A percentile compares a stretch with the other conserved stretches of the same genome.
Evolutionary conservation across 495 filamentous ascomycete genomes (phyloP).

Genomic region (Xylaria nigripes): DNA sequence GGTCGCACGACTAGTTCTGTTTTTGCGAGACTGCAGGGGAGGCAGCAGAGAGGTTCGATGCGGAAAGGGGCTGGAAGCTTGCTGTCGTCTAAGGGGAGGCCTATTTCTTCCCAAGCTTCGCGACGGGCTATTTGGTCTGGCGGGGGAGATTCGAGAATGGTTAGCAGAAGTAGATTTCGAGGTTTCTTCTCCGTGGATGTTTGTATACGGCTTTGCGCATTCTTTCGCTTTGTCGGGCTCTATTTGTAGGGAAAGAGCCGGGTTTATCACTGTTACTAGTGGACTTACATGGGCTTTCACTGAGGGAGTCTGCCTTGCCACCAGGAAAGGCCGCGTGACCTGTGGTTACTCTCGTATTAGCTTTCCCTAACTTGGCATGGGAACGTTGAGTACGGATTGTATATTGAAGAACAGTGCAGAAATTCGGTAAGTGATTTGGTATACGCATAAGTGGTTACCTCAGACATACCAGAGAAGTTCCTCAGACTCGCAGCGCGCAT

Average conservation of each 20-base stretch:
- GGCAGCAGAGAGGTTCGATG: slow-evolving; percentile 76
- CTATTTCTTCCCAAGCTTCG: slow-evolving; percentile 88
- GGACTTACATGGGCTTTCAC: slow-evolving; percentile 41
- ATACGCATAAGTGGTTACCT: neutral
- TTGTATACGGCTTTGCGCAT: neutral
- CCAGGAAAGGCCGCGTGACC: slow-evolving; percentile 87
- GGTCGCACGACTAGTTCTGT: slow-evolving; percentile 78
- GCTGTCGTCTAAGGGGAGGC: slow-evolving; percentile 58
- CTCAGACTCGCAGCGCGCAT: slow-evolving; percentile 71
- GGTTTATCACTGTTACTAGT: neutral
- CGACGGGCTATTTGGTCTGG: slow-evolving; percentile 71
- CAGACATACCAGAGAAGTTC: slow-evolving; percentile 42
- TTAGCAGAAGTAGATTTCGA: slow-evolving; percentile 37
- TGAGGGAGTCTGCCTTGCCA: slow-evolving; percentile 49
- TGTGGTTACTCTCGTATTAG: slow-evolving; percentile 12
- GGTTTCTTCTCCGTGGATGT: slow-evolving; percentile 3
- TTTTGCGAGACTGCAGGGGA: slow-evolving; percentile 70
- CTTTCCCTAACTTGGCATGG: neutral
- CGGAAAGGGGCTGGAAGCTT: slow-evolving; percentile 61
- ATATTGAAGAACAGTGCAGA: too few relatives aligned
- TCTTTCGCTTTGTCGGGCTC: neutral
- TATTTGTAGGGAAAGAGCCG: neutral
- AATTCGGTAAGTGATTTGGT: too few relatives aligned
- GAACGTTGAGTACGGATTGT: neutral
- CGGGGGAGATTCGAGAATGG: slow-evolving; percentile 21